These are phyloP conservation scores for Dentipellis sp. DNA, from an alignment of 768 basidiomycete species.

Conservation along the genomic window DNA sequence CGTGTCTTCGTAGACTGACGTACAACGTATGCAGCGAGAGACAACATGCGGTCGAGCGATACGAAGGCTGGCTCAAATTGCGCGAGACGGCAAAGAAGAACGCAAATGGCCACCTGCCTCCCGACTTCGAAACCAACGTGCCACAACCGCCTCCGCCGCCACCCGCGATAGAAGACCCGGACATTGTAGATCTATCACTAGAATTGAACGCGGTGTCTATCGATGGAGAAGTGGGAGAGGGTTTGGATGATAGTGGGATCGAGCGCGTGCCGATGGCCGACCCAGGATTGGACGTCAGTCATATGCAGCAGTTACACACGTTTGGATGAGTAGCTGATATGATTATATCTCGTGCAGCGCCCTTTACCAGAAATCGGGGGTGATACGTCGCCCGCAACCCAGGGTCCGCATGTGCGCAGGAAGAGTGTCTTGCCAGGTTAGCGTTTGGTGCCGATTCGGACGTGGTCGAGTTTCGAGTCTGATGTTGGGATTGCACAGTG, in stretches of 20 bases:
- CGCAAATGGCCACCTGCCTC: slow-evolving; percentile 60
- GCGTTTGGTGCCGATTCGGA: slow-evolving; percentile 16
- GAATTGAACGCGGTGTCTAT: slow-evolving; percentile 81
- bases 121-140: slow-evolving; percentile 57
- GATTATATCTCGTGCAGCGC: slow-evolving; percentile 31
- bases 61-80: slow-evolving; percentile 85
- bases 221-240: slow-evolving; percentile 53
- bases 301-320: slow-evolving; percentile 15
- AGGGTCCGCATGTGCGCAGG: slow-evolving; percentile 79
- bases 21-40: slow-evolving; percentile 53
- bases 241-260: slow-evolving; percentile 72
- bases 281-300: slow-evolving; percentile 76
- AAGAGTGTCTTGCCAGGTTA: slow-evolving; percentile 91
- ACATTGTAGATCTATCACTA: slow-evolving; percentile 82
- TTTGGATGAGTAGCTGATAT: slow-evolving; percentile 14
- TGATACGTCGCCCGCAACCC: slow-evolving; percentile 40
- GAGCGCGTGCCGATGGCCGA: slow-evolving; percentile 91
- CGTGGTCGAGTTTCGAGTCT: background rate
- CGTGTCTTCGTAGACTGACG: background rate
- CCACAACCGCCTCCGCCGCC: slow-evolving; percentile 74
- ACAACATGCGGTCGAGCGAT: slow-evolving; percentile 74
- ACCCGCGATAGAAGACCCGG: slow-evolving; percentile 63
- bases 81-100: slow-evolving; percentile 70
- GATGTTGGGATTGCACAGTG: slow-evolving; percentile 33
- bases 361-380: slow-evolving; percentile 58